Percentiles rank a stretch among this genome's conserved stretches.
Conservation (phyloP, 1,284 basidiomycete species). For the Pseudozyma sp. region DNA sequence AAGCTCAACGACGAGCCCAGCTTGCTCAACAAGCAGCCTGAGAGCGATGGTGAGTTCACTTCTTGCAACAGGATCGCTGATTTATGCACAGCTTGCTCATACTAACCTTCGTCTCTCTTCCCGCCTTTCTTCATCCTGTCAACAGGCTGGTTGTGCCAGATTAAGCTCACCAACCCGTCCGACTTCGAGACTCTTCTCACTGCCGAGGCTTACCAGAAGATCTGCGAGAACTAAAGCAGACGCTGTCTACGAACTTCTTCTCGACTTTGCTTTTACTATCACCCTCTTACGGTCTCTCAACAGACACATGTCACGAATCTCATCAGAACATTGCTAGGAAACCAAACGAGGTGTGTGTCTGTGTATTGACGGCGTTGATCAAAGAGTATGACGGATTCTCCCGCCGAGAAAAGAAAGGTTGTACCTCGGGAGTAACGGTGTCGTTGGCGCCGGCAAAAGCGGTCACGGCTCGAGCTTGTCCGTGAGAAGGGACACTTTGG, state of each 20-base stretch:
- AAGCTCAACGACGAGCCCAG: constrained; percentile 78
- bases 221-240: constrained; percentile 49
- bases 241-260: background rate
- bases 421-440: too few relatives aligned
- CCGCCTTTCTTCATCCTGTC: background rate
- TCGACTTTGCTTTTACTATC: background rate
- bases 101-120: background rate
- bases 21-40: constrained; percentile 89
- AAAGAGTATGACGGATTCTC: too few relatives aligned
- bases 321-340: constrained; percentile 2
- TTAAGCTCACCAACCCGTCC: constrained; percentile 81
- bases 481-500: too few relatives aligned
- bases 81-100: background rate
- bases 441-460: too few relatives aligned
- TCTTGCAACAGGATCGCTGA: background rate
- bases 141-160: constrained; percentile 94
- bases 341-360: background rate
- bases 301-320: constrained; percentile 7
- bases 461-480: too few relatives aligned
- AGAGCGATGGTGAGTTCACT: constrained; percentile 78
- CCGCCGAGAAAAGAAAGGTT: background rate
- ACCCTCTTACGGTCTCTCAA: constrained; percentile 29
- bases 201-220: constrained; percentile 79
- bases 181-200: constrained; percentile 82
- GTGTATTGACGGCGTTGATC: background rate